Evolutionary conservation across 164 flowering plant species (phyloP), one percentile per base, ranked within the genome.

Genomic region (Berberis vulgaris): DNA sequence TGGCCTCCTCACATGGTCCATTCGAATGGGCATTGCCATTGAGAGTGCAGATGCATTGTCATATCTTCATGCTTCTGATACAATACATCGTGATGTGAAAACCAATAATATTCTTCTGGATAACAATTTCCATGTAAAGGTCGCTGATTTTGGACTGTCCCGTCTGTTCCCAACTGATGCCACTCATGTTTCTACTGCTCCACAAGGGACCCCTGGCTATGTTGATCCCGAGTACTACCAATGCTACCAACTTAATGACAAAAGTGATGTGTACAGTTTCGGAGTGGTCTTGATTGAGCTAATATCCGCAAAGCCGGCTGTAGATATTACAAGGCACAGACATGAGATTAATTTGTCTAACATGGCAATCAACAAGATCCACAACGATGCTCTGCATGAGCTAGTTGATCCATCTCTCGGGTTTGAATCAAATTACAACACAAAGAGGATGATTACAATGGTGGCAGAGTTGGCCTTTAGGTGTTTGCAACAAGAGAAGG

Each of bases 71-170:
- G 80, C 77, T 43, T 74, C 86, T n/a, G 88, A 82, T 26, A 76
- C 81, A 49, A 74, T 88, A 45, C 96, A 88, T 63, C 83, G 96
- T 2, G 96, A 88, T 55, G 85, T 88, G 57, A 88, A 88, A 62
- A 81, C 92, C 47, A 82, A 75, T 79, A 86, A 88, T 63, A 88
- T 86, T 43, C 85, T 86, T 66, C 85, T 88, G 1, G 90, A 85
- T 71, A 65, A 63, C 40, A 65, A 77, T 49, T 88, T 85, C 63
- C 49, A 61, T 41, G 96, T 88, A 8, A 88, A 88, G 67, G 90
- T 88, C 0, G 92, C 96, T n/a, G 96, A 88, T 75, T 88, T 88
- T 52, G 96, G 96, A 26, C 73, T 88, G 0, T 88, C 96, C 1
- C 82, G 96, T 5, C 81, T 84, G 38, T 83, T 86, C 68, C 96